These are phyloP conservation scores for Royoungia palumana DNA, from an alignment of 768 basidiomycete species.

Conservation along the genomic window DNA sequence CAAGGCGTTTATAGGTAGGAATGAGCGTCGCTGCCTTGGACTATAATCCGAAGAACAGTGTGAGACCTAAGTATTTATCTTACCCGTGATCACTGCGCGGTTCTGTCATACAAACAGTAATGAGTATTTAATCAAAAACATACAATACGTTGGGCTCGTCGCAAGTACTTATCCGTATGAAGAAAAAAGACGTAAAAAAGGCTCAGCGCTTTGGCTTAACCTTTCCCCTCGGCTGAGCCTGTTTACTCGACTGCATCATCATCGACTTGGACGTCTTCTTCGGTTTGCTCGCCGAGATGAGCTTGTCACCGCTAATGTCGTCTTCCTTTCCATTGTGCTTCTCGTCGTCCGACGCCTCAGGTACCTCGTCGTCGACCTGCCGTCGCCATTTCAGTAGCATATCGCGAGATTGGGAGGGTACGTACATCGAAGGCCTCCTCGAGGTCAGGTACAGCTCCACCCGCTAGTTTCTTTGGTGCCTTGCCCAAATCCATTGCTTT, in stretches of 20 bases:
- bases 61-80: too few relatives aligned
- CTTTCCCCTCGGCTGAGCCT: constrained; percentile 12
- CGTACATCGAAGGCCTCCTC: constrained; percentile 88
- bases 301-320: constrained; percentile 52
- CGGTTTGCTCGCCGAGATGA: constrained; percentile 54
- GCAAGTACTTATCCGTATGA: too few relatives aligned
- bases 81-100: too few relatives aligned
- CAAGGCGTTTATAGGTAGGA: too few relatives aligned
- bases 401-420: background rate
- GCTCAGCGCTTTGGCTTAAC: constrained; percentile 13
- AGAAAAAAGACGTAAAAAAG: too few relatives aligned
- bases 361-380: constrained; percentile 45
- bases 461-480: constrained; percentile 72
- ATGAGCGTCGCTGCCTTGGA: too few relatives aligned
- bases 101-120: too few relatives aligned
- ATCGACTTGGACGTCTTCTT: background rate
- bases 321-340: constrained; percentile 31
- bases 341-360: constrained; percentile 50
- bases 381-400: constrained; percentile 2
- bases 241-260: constrained; percentile 12
- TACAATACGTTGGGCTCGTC: too few relatives aligned
- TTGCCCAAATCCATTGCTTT: constrained; percentile 81
- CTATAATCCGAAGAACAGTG: too few relatives aligned
- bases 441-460: constrained; percentile 77
- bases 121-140: too few relatives aligned